These are phyloP conservation scores for Nemania serpens DNA, from an alignment of 2,329 filamentous ascomycete species.

Conservation along the genomic window DNA sequence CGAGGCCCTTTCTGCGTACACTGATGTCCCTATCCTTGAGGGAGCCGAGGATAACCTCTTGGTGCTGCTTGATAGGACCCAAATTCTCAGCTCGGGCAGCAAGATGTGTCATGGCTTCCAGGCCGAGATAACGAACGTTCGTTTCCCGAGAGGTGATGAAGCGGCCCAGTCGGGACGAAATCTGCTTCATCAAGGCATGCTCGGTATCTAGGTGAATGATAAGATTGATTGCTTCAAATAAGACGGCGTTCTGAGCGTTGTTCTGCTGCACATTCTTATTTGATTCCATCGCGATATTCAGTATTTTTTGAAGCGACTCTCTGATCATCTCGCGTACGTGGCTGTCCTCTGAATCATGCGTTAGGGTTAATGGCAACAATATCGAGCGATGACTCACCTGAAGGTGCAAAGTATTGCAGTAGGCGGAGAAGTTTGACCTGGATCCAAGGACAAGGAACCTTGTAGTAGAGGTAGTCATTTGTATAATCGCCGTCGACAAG, in stretches of 20 bases:
- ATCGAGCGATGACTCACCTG: conserved; percentile 62
- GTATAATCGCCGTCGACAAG: conserved; percentile 89
- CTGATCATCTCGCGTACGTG: conserved; percentile 91
- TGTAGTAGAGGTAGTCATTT: conserved; percentile 96
- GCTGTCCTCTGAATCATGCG: conserved; percentile 71
- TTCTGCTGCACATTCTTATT: conserved; percentile 99
- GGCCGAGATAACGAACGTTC: conserved; percentile 91
- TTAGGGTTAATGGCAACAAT: conserved; percentile 31
- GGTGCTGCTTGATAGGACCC: conserved; percentile 97
- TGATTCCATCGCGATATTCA: conserved; percentile 88
- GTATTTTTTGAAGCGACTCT: conserved; percentile 86
- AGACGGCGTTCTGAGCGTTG: conserved; percentile 95
- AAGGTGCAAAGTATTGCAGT: conserved; percentile 94
- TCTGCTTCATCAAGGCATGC: conserved; percentile 92
- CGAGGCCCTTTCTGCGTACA: conserved; percentile 91
- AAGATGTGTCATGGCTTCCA: conserved; percentile 98
- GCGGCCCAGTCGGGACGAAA: conserved; percentile 85
- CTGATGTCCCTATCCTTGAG: conserved; percentile 96
- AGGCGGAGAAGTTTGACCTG: conserved; percentile 92
- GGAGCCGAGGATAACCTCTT: conserved; percentile 92
- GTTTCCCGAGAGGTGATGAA: conserved; percentile 98
- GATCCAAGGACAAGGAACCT: conserved; percentile 98
- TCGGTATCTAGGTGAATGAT: conserved; percentile 98
- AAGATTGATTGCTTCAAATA: conserved; percentile 98
- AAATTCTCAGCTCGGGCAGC: conserved; percentile 91